A percentile compares a stretch with the other conserved stretches of the same genome.
Evolutionary conservation across 2,329 filamentous ascomycete species (phyloP).

Genomic region (Cladosporium austrohemisphaericum): DNA sequence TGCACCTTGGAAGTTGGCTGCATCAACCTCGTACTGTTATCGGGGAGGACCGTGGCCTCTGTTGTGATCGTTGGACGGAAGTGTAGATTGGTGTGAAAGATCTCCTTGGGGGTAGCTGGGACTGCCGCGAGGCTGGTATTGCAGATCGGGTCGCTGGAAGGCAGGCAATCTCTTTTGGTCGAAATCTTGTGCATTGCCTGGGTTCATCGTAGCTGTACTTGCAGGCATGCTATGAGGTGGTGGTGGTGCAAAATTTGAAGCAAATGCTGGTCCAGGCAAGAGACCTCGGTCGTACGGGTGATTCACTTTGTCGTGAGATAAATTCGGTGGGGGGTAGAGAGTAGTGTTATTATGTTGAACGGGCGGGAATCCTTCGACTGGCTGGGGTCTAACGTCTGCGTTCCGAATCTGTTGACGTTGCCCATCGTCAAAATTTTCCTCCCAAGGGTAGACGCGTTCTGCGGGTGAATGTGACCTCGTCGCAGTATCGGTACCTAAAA

Average conservation of each 20-base stretch:
- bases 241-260: neutral
- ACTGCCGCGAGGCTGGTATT: neutral
- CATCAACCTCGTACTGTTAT: too few species aligned
- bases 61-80: neutral
- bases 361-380: neutral
- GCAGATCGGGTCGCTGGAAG: conserved; percentile 2
- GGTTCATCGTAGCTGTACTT: neutral
- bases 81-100: neutral
- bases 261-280: neutral
- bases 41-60: neutral
- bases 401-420: neutral
- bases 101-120: neutral
- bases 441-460: conserved; percentile 6
- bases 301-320: neutral
- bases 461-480: neutral
- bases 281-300: neutral
- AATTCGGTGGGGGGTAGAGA: neutral
- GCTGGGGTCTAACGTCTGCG: neutral
- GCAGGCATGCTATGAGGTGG: neutral
- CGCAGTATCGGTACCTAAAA: conserved; percentile 1
- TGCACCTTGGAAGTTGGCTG: too few species aligned
- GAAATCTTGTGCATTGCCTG: neutral
- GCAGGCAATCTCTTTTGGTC: neutral
- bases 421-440: neutral
- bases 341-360: neutral